A percentile compares a stretch with the other conserved stretches of the same genome.
These are phyloP conservation scores for Leccinum subtestaceum DNA, from an alignment of 768 basidiomycete genomes.

Conservation along the genomic window DNA sequence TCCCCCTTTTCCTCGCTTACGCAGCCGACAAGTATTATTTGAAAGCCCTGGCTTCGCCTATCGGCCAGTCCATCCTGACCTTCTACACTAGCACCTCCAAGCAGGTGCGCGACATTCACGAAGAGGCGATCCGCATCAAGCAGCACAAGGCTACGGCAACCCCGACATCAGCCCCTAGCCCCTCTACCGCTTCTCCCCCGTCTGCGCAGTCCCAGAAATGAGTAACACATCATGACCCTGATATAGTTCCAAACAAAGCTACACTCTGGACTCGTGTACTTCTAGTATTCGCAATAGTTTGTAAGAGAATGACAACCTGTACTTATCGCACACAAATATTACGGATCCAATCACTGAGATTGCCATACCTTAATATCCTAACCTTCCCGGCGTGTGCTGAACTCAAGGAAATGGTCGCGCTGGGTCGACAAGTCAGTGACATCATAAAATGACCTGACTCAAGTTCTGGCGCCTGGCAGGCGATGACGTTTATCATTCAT, in stretches of 20 bases:
- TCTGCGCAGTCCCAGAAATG: conserved; percentile 8
- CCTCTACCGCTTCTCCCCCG: conserved; percentile 4
- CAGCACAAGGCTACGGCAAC: conserved; percentile 45
- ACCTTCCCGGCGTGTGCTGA: too few relatives aligned
- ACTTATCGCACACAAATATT: neutral
- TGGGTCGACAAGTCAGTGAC: too few relatives aligned
- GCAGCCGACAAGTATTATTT: conserved; percentile 62
- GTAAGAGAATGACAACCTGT: neutral
- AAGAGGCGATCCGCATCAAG: conserved; percentile 84
- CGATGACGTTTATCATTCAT: too few relatives aligned
- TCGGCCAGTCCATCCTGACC: conserved; percentile 68
- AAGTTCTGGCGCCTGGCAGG: too few relatives aligned
- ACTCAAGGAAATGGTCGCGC: too few relatives aligned
- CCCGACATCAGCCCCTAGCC: conserved; percentile 13
- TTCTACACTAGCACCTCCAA: conserved; percentile 92
- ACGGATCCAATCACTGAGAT: too few relatives aligned
- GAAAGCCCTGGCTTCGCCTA: conserved; percentile 69
- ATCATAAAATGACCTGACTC: too few relatives aligned
- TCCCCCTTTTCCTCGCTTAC: conserved; percentile 1
- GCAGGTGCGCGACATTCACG: conserved; percentile 88
- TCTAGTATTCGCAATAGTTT: conserved; percentile 8
- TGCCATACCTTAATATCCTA: too few relatives aligned
- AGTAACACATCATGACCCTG: conserved; percentile 2
- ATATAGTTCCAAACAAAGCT: neutral
- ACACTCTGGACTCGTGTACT: conserved; percentile 3